Base-by-base conservation (phyloP, 805 yeast species). In the Lipomyces chichibuensis region DNA sequence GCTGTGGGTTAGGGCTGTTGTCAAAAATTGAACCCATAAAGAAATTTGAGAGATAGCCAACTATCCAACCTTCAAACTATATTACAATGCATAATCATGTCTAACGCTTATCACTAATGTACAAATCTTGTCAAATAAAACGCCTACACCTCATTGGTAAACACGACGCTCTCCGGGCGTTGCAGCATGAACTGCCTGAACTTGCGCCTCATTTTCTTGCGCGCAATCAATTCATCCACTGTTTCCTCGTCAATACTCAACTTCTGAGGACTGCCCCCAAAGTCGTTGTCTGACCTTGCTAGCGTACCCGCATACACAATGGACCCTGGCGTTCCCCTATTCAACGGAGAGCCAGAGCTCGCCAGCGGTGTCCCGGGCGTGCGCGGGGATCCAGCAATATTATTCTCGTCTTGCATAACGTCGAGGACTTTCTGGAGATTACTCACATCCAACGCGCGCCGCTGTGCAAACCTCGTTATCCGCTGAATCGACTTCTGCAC, bases 401-500 rank as follows among this genome's bases (percentile, higher is more conserved):
- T 32, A 17, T 52, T 7, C 33, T 25, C 33, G 17, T 57, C 20
- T 25, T 52, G 35, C 14, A 49, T 51, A 51, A 63, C 49, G 3
- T 7, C 20, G 49, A 43, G 49, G 27, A 35, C 69, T 6, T 51
- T 35, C 37, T 66, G 64, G 25, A 67, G 25, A 7, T 14, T 55
- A 17, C 32, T n/a, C 11, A 67, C 70, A 14, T 60, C 60, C 58
- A 43, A 53, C 11, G 69, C 66, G 8, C 71, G 61, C 29, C 62
- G 54, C 25, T 63, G 59, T 25, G 71, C 71, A 20, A 60, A 60
- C 49, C 57, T 53, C 23, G 68, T 63, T 52, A 69, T 65, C 37
- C 63, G 51, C 53, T 59, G 67, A 27, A 69, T 62, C 49, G 71
- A 62, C 39, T 63, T 55, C 13, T 62, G 59, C n/a, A 69, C 57